Evolutionary conservation across 768 basidiomycete genomes (phyloP), one percentile per base, ranked within the genome.

Genomic region (Rickenella mellea): DNA sequence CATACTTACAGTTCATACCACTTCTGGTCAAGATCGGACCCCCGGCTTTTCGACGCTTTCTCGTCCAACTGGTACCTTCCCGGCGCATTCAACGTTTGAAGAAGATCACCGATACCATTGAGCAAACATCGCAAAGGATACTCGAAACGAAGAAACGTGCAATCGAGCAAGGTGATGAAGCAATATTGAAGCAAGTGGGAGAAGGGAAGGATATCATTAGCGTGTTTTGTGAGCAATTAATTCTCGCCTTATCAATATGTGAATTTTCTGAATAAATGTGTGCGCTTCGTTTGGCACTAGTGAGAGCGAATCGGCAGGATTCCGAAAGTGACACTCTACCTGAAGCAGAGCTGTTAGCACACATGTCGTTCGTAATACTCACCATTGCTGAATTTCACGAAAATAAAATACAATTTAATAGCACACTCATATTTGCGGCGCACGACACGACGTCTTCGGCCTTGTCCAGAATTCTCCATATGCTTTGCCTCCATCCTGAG

Each of bases 361-460:
- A 55, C 35, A 51, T 36, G 9, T 20, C 19, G 33, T 36, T 20
- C 9, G 33, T 2, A 15, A 36, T 36, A 29, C 22, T 39, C 27
- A 4, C 35, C n/a, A n/a, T 31, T n/a, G 26, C 22, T 32, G 2
- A 10, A 11, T n/a, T 27, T 20, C 5, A 14, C 11, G 6, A 19
- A n/a, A 6, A 14, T 12, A n/a, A n/a, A 14, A 32, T 10, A n/a
- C n/a, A 15, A 5, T 10, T 11, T 30, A 12, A 6, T 31, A 59
- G 56, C 4, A 46, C 49, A 7, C 44, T 59, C 15, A 40, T 55
- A 12, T 27, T 58, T 14, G 58, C 54, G 1, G 56, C 47, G 10
- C 51, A 53, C 39, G 56, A 61, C 27, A 57, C 58, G 2, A 61
- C 58, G 2, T 52, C 59, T n/a, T 48, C 47, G 19, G 47, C 56